A percentile compares a stretch with the other conserved stretches of the same genome.
Evolutionary conservation across 2,329 filamentous ascomycete genomes (phyloP).

Genomic region (Cladophialophora carrionii): DNA sequence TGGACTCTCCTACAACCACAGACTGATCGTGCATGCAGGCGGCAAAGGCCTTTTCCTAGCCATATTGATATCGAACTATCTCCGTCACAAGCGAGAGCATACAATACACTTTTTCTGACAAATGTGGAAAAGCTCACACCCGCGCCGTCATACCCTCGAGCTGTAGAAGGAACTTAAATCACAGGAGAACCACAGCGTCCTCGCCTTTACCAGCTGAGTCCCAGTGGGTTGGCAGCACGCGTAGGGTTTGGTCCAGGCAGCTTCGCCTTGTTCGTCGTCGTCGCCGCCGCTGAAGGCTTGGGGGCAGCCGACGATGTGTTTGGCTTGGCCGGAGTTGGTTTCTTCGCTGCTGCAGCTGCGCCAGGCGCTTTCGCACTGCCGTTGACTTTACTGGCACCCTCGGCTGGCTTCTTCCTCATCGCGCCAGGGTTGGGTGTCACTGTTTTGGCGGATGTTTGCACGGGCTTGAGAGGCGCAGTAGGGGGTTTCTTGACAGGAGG

Average conservation of each 20-base stretch:
- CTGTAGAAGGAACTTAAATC: not conserved
- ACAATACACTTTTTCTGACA: not conserved
- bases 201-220: constrained; percentile 23
- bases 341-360: constrained; percentile 15
- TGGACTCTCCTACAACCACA: not conserved
- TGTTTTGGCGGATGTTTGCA: constrained; percentile 7
- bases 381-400: constrained; percentile 5
- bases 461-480: constrained; percentile 21
- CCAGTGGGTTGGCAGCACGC: constrained; percentile 34
- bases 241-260: not conserved
- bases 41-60: not conserved
- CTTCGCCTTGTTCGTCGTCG: constrained; percentile 2
- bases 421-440: constrained; percentile 32
- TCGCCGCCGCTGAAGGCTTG: not conserved
- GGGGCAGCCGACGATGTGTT: too few species aligned
- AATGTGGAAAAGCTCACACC: constrained; percentile 7
- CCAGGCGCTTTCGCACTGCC: not conserved
- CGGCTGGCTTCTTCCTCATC: constrained; percentile 29
- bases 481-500: constrained; percentile 24
- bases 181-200: not conserved
- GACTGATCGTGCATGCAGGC: too few species aligned
- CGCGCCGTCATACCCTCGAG: not conserved
- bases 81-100: constrained; percentile 3
- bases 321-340: constrained; percentile 22
- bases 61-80: not conserved